These are phyloP conservation scores for Tylopilus plumbeoviolaceoides DNA, from an alignment of 768 basidiomycete species.

Conservation along the genomic window DNA sequence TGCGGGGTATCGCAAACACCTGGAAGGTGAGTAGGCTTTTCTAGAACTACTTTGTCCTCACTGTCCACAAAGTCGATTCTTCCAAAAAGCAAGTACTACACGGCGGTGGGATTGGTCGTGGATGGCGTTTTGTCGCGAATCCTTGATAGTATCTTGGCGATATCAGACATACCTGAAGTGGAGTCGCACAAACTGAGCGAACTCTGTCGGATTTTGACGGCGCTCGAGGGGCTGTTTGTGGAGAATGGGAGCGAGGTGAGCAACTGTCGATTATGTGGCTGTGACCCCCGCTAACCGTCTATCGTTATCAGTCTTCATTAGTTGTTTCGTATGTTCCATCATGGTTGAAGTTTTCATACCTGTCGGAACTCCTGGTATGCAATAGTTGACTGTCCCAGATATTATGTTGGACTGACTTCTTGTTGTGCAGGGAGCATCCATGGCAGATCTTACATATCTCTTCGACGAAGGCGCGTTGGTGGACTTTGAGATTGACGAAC, in stretches of 20 bases:
- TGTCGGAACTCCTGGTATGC: conserved; percentile 85
- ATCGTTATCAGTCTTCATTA: conserved; percentile 53
- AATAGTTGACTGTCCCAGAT: neutral
- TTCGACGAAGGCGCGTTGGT: conserved; percentile 88
- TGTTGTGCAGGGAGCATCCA: conserved; percentile 71
- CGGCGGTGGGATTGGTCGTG: conserved; percentile 64
- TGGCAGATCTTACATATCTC: conserved; percentile 88
- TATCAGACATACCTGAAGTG: conserved; percentile 83
- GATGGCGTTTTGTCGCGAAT: conserved; percentile 66
- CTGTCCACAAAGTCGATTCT: conserved; percentile 51
- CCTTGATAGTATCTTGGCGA: conserved; percentile 65
- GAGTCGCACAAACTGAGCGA: conserved; percentile 84
- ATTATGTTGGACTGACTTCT: neutral
- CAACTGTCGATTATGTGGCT: neutral
- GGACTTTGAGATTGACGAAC: conserved; percentile 83
- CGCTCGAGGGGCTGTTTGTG: conserved; percentile 77
- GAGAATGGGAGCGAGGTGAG: conserved; percentile 59
- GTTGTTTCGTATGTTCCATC: conserved; percentile 84
- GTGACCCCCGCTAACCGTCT: neutral
- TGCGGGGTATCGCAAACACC: conserved; percentile 57
- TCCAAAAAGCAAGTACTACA: conserved; percentile 67
- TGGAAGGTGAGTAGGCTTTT: conserved; percentile 60
- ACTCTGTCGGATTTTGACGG: conserved; percentile 72
- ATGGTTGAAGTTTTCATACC: conserved; percentile 94
- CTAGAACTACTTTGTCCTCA: neutral